Conservation (phyloP, 2,329 filamentous ascomycete species). For the Esteya vermicola region DNA sequence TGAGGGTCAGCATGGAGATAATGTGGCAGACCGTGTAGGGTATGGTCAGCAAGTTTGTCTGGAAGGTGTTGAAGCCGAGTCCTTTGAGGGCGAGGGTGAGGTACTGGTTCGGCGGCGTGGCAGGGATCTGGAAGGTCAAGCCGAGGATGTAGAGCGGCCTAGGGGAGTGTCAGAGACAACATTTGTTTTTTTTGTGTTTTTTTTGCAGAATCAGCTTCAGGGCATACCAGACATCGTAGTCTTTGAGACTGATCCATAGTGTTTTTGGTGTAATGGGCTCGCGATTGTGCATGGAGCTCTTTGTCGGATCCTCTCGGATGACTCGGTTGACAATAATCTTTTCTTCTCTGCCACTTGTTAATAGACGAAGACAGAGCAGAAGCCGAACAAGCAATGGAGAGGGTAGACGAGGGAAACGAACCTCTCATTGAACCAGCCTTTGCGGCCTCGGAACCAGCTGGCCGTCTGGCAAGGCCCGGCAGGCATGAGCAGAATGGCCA, state of each 20-base stretch:
- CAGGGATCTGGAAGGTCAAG: constrained; percentile 38
- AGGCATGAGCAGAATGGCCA: too few relatives aligned
- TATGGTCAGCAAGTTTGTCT: constrained; percentile 49
- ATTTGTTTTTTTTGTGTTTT: too few relatives aligned
- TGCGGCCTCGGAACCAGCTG: too few relatives aligned
- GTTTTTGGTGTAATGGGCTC: constrained; percentile 34
- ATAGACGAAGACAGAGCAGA: too few relatives aligned
- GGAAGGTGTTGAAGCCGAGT: constrained; percentile 42
- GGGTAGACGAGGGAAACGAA: too few relatives aligned
- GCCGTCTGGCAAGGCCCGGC: too few relatives aligned
- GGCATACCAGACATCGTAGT: constrained; percentile 11
- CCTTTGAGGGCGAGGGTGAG: constrained; percentile 44
- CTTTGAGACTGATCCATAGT: constrained; percentile 36
- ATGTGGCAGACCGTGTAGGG: constrained; percentile 38
- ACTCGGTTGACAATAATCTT: constrained; percentile 46
- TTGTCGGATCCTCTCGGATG: constrained; percentile 43
- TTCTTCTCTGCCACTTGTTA: too few relatives aligned
- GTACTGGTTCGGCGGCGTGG: constrained; percentile 32
- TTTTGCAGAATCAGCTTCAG: too few relatives aligned
- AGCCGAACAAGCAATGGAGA: too few relatives aligned
- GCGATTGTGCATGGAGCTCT: constrained; percentile 47
- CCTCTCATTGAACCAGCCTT: too few relatives aligned
- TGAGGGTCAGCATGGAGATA: constrained; percentile 32
- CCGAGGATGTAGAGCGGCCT: constrained; percentile 39
- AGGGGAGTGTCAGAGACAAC: too few relatives aligned